phyloP scores from a whole-genome alignment of 495 filamentous ascomycete species.

The Neurospora discreta region DNA sequence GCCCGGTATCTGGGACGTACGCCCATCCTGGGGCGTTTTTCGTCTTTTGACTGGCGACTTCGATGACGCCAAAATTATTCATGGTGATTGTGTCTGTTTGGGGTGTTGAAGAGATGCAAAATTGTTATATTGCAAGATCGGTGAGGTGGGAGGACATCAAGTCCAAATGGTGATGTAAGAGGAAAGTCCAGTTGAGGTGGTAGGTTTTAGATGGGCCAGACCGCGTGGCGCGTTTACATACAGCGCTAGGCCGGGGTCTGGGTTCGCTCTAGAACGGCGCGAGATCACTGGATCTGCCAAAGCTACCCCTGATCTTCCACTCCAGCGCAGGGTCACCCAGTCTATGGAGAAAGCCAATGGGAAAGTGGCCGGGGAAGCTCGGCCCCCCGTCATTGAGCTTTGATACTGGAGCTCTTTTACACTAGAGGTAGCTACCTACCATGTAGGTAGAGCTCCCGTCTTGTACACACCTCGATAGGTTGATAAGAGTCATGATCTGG shows the following conservation, averaged over 20 bases:
- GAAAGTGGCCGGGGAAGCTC: no score
- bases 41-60: conserved; percentile 58
- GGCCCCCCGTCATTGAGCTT: neutral
- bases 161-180: neutral
- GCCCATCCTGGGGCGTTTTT: conserved; percentile 72
- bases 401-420: no score
- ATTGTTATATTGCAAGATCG: neutral
- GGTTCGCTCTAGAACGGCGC: neutral
- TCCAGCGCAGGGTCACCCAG: neutral
- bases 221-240: neutral
- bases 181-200: neutral
- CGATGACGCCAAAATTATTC: conserved; percentile 56
- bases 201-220: neutral
- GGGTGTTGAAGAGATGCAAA: neutral
- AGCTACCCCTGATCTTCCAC: neutral
- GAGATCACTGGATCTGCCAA: neutral
- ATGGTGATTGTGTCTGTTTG: conserved; percentile 13
- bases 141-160: neutral
- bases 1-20: conserved; percentile 69
- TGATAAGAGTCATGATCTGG: neutral
- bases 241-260: neutral
- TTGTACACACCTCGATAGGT: neutral
- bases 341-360: neutral
- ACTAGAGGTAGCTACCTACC: no score
- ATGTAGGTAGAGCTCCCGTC: neutral